Evolutionary conservation across 441 rosid species (phyloP).

Genomic region (Populus hybrid): DNA sequence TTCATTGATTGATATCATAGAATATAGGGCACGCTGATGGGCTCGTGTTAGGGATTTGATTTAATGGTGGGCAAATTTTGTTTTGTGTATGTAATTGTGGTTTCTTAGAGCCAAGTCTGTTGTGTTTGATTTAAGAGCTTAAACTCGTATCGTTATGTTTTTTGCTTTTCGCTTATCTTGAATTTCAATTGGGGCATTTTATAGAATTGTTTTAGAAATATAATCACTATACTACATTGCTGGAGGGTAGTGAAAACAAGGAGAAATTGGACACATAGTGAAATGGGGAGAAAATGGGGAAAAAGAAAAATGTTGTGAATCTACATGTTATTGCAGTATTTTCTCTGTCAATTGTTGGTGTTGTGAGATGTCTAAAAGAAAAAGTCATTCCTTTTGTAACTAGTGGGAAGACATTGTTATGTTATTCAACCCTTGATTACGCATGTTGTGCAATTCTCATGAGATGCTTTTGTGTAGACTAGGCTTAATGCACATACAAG

Average conservation of each 20-base stretch:
- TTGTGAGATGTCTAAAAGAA: not conserved
- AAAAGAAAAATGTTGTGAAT: not conserved
- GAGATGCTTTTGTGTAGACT: not conserved
- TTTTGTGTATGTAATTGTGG: not conserved
- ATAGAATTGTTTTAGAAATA: not conserved
- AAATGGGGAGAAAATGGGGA: slow-evolving; percentile 1
- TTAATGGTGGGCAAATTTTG: not conserved
- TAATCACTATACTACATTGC: not conserved
- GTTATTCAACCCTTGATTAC: not conserved
- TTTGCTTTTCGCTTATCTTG: not conserved
- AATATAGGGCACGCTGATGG: not conserved
- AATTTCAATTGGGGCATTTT: not conserved
- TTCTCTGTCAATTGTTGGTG: not conserved
- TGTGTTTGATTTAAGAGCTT: not conserved
- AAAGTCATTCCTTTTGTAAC: not conserved
- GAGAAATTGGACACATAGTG: not conserved
- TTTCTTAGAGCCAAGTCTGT: not conserved
- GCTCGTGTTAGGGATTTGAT: not conserved
- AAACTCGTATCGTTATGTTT: no score
- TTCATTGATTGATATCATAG: not conserved
- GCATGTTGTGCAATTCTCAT: not conserved
- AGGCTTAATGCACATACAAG: not conserved
- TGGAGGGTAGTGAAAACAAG: not conserved
- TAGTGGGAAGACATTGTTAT: not conserved
- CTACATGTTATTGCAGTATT: not conserved